Evolutionary conservation across 2,329 filamentous ascomycete species (phyloP), one percentile per base, ranked within the genome.

Genomic region (Trichoderma endophyticum): DNA sequence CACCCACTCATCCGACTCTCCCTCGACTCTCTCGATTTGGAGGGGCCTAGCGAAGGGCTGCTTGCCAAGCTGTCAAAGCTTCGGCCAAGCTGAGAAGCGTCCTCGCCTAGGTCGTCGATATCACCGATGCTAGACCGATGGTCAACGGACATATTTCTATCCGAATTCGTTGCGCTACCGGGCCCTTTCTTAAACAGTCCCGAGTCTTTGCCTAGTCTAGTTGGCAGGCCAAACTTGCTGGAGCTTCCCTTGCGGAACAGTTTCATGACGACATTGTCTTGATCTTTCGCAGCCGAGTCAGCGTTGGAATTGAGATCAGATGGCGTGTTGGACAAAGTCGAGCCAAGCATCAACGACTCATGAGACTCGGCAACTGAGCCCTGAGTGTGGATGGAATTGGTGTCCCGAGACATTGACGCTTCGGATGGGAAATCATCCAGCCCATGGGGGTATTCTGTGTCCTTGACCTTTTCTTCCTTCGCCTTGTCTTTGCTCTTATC

Each of bases 221-320:
- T 88, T 14, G 89, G 86, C 72, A 91, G 82, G 78, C 88, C 88
- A 78, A 91, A 91, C 81, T 91, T 91, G 79, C 88, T 86, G 7
- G 88, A 89, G 78, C 88, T 90, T 64, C 89, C 88, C 81, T 91
- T 91, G 36, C 89, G 87, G 71, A 91, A 86, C 63, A 91, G 83
- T 78, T 90, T 88, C 77, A 86, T 83, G 75, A 90, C 82, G 69
- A 88, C 87, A 73, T 88, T 88, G 67, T 89, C 87, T 74, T 85
- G 82, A 71, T 89, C 83, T 76, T 87, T 88, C 34, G 79, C 73
- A 39, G 80, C 81, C 3, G 80, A 77, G n/a, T 79, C 81, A 21
- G 82, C 74, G 12, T 81, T 80, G 3, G 80, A 77, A 59, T 83
- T 83, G 21, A 86, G 81, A 48, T 91, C 89, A 6, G 87, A 89